Evolutionary conservation across 495 filamentous ascomycete genomes (phyloP).

Genomic region (Lentithecium fluviatile): DNA sequence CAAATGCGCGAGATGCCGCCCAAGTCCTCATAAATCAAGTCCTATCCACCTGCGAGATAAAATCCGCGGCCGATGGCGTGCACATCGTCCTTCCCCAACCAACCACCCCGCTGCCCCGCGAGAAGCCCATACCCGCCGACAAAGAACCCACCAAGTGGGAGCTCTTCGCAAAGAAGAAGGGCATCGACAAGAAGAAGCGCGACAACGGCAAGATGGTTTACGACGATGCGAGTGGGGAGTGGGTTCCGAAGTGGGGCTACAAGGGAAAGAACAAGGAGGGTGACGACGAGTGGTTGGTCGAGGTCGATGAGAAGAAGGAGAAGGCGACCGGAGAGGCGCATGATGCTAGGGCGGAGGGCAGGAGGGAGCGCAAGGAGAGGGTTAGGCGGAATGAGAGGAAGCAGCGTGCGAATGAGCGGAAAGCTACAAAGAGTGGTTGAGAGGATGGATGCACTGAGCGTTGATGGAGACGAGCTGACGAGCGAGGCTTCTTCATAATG

Average conservation of each 20-base stretch:
- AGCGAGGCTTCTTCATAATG: no score
- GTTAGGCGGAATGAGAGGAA: constrained; percentile 37
- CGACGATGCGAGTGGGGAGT: constrained; percentile 81
- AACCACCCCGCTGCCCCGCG: constrained; percentile 70
- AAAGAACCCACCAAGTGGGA: constrained; percentile 91
- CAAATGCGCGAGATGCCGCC: constrained; percentile 77
- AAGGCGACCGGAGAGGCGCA: constrained; percentile 53
- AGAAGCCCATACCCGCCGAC: constrained; percentile 79
- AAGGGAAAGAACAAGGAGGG: constrained; percentile 84
- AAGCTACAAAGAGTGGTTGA: constrained; percentile 32
- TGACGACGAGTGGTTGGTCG: constrained; percentile 80
- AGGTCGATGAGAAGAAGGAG: constrained; percentile 75
- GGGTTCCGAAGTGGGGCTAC: constrained; percentile 92
- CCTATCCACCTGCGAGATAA: constrained; percentile 78
- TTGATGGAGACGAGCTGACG: no score
- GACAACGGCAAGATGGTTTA: constrained; percentile 66
- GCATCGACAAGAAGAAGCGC: constrained; percentile 77
- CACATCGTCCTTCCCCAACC: constrained; percentile 70
- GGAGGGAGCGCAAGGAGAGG: constrained; percentile 49
- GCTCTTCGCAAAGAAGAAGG: constrained; percentile 91
- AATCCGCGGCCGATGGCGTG: constrained; percentile 59
- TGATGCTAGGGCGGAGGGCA: constrained; percentile 58
- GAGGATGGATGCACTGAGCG: constrained; percentile 3
- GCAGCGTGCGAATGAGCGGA: constrained; percentile 38
- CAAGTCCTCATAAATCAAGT: constrained; percentile 89